phyloP scores from a whole-genome alignment of 129 eudicot genomes.

The Ambrosia artemisiifolia region DNA sequence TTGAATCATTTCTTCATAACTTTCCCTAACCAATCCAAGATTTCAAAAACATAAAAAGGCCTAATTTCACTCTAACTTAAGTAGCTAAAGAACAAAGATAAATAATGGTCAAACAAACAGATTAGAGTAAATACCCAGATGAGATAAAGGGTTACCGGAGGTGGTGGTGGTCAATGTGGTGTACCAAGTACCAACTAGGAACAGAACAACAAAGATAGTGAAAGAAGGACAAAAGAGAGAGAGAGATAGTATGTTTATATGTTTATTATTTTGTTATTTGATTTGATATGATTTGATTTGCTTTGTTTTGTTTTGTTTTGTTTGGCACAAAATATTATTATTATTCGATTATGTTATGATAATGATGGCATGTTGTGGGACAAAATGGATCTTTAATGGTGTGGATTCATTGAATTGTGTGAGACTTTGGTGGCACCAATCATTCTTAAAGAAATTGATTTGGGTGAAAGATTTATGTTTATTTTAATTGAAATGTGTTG shows the following conservation, averaged over 20 bases:
- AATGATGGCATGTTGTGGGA: slow-evolving; percentile 15
- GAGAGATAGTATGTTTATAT: background rate
- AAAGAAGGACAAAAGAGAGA: slow-evolving; percentile 11
- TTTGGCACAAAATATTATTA: slow-evolving; percentile 8
- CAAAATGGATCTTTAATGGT: slow-evolving; percentile 19
- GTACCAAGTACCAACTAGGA: slow-evolving; percentile 4
- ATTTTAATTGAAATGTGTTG: background rate
- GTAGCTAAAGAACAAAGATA: background rate
- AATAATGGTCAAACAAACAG: background rate
- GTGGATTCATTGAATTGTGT: slow-evolving; percentile 13
- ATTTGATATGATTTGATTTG: slow-evolving; percentile 12
- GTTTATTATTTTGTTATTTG: slow-evolving; percentile 7
- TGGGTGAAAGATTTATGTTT: background rate
- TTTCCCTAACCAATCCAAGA: slow-evolving; percentile 17
- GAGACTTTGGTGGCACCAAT: slow-evolving; percentile 14
- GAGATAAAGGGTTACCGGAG: slow-evolving; percentile 14
- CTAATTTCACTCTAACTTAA: slow-evolving; percentile 2
- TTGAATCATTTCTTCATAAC: background rate
- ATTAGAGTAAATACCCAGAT: background rate
- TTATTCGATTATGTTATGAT: background rate
- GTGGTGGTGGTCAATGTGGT: slow-evolving; percentile 16
- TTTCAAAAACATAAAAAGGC: background rate
- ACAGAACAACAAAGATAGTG: background rate
- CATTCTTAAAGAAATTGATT: background rate
- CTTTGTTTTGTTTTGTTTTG: slow-evolving; percentile 8